Evolutionary conservation across 169 alveolate genomes (phyloP), one percentile per base, ranked within the genome.

Genomic region (Ichthyophthirius multifiliis): DNA sequence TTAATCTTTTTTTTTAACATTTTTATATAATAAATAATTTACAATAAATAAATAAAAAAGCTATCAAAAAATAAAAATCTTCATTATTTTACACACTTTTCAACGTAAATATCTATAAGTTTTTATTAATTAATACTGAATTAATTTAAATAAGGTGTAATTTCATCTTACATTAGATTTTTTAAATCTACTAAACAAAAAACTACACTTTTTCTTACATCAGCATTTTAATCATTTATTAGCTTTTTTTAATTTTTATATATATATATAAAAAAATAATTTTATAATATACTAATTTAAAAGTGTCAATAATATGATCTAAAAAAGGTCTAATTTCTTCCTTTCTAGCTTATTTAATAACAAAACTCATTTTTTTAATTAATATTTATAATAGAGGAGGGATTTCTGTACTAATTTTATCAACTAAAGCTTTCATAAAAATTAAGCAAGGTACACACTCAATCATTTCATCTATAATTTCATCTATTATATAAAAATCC

Each of bases 151-250:
- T 67, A 67, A 16, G 77, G 77, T 6, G 35, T 62, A 1, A 67
- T 30, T 39, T 67, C 77, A 18, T 34, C 43, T 39, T 18, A n/a
- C 20, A 67, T 37, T 18, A 67, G 77, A 15, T 37, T 18, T 16
- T 67, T 35, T 20, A 67, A 67, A 41, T 67, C 77, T 4, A 67
- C 77, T 5, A 67, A 37, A 15, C 77, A 67, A 67, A 67, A 67
- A 2, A 67, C 62, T 15, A 67, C 46, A 20, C 62, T 34, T 23
- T 67, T 67, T 67, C 77, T 67, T n/a, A 67, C 77, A 67, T 67
- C 77, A 1, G 77, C 64, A 15, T 39, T 34, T 39, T 67, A 23
- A 18, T 67, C 77, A 67, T 67, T 67, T 13, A 67, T 67, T 23
- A 12, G 6, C 77, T 67, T 18, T 67, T 67, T 4, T 12, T 67